A percentile compares a stretch with the other conserved stretches of the same genome.
These are phyloP conservation scores for Xylariaceae sp. DNA, from an alignment of 2,329 filamentous ascomycete species.

Conservation along the genomic window DNA sequence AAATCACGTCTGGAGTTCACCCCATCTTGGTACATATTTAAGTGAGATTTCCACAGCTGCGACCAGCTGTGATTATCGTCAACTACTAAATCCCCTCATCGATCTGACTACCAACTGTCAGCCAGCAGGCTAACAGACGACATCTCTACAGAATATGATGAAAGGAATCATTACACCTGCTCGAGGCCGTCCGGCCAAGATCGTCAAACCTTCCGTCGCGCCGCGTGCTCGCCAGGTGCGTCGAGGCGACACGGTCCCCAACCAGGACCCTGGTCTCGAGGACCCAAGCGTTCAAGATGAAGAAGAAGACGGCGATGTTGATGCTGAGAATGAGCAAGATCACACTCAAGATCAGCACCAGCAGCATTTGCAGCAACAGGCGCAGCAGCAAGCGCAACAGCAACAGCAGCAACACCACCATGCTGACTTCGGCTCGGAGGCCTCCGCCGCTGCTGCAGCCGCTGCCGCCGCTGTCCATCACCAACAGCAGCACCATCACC, in stretches of 20 bases:
- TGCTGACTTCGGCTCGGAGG: conserved; percentile 26
- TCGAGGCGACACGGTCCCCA: conserved; percentile 30
- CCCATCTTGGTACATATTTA: not conserved
- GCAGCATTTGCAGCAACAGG: conserved; percentile 15
- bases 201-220: conserved; percentile 37
- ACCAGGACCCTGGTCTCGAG: conserved; percentile 32
- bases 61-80: conserved; percentile 28
- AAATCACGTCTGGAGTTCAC: not conserved
- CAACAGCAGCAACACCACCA: conserved; percentile 25
- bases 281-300: conserved; percentile 26
- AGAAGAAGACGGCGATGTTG: conserved; percentile 20
- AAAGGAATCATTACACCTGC: conserved; percentile 35
- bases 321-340: conserved; percentile 23
- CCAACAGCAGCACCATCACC: conserved; percentile 29
- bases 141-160: conserved; percentile 27
- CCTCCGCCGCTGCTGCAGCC: conserved; percentile 31
- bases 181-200: conserved; percentile 40
- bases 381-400: conserved; percentile 18
- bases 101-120: conserved; percentile 31
- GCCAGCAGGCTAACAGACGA: conserved; percentile 30
- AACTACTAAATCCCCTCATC: conserved; percentile 23
- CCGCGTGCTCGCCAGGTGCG: conserved; percentile 30
- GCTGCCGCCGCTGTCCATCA: conserved; percentile 32
- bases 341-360: conserved; percentile 25
- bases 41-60: conserved; percentile 26